These are phyloP conservation scores for Brachypodium distachyon DNA, from an alignment of 202 grass and related monocot genomes.

Conservation along the genomic window DNA sequence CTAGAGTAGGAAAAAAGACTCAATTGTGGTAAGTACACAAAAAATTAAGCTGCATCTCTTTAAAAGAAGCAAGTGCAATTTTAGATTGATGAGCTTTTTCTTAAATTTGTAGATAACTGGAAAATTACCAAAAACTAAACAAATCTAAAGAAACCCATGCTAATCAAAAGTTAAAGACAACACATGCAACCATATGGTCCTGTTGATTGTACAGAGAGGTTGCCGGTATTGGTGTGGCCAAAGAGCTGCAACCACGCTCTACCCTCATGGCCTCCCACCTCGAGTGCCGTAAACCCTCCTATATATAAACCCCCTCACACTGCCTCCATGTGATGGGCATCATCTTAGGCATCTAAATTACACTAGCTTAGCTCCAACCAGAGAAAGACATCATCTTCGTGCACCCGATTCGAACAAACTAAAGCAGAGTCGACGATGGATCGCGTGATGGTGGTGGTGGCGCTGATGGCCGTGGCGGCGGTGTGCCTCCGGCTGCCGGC, in stretches of 20 bases:
- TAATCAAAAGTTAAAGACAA: neutral
- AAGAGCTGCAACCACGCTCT: neutral
- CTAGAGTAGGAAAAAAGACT: neutral
- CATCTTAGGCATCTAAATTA: neutral
- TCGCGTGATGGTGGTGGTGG: neutral
- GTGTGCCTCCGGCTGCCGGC: slow-evolving; percentile 29
- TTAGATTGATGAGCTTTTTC: too few relatives aligned
- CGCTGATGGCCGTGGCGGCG: neutral
- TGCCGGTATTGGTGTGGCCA: neutral
- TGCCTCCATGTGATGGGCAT: neutral
- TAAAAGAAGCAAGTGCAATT: neutral
- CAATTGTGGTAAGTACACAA: neutral
- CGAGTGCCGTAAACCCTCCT: neutral
- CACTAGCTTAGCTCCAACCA: neutral
- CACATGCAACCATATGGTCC: neutral
- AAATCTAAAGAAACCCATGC: neutral
- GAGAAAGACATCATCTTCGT: too few relatives aligned
- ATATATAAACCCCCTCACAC: neutral
- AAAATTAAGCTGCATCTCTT: neutral
- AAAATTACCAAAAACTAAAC: too few relatives aligned
- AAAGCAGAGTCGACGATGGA: neutral
- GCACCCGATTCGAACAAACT: too few relatives aligned
- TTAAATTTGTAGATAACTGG: too few relatives aligned
- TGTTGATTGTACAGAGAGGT: neutral
- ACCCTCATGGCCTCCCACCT: neutral